These are phyloP conservation scores for Apiospora arundinis DNA, from an alignment of 2,329 filamentous ascomycete species.

Conservation along the genomic window DNA sequence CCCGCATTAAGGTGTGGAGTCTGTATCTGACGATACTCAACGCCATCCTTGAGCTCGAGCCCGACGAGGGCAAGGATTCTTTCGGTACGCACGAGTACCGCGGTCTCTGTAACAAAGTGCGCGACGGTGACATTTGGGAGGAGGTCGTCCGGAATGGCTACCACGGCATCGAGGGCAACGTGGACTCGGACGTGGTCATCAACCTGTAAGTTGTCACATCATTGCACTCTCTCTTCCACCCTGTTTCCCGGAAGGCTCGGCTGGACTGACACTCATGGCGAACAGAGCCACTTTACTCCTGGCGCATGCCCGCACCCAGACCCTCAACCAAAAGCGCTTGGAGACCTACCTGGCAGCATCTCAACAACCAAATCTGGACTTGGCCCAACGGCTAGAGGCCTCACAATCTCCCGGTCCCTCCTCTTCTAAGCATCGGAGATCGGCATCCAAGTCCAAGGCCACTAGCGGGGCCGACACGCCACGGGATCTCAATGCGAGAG, in stretches of 20 bases:
- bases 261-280: slow-evolving; percentile 11
- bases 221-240: slow-evolving; percentile 5
- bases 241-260: neutral
- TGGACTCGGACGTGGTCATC: slow-evolving; percentile 93
- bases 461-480: slow-evolving; percentile 78
- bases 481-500: slow-evolving; percentile 79
- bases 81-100: slow-evolving; percentile 91
- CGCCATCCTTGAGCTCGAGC: slow-evolving; percentile 84
- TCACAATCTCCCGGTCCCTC: slow-evolving; percentile 41
- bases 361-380: slow-evolving; percentile 74
- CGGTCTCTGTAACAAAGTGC: slow-evolving; percentile 79
- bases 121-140: slow-evolving; percentile 93
- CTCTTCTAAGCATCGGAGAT: slow-evolving; percentile 39
- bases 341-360: slow-evolving; percentile 88
- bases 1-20: slow-evolving; percentile 95
- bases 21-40: slow-evolving; percentile 94
- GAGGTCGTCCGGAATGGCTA: slow-evolving; percentile 89
- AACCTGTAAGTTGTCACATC: slow-evolving; percentile 67
- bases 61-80: slow-evolving; percentile 86
- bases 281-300: slow-evolving; percentile 84
- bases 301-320: slow-evolving; percentile 86
- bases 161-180: slow-evolving; percentile 84
- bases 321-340: slow-evolving; percentile 82
- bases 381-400: slow-evolving; percentile 67
- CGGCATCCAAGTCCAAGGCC: slow-evolving; percentile 49